These are phyloP conservation scores for Pleoardoris graminearum DNA, from an alignment of 2,329 filamentous ascomycete species.

Conservation along the genomic window DNA sequence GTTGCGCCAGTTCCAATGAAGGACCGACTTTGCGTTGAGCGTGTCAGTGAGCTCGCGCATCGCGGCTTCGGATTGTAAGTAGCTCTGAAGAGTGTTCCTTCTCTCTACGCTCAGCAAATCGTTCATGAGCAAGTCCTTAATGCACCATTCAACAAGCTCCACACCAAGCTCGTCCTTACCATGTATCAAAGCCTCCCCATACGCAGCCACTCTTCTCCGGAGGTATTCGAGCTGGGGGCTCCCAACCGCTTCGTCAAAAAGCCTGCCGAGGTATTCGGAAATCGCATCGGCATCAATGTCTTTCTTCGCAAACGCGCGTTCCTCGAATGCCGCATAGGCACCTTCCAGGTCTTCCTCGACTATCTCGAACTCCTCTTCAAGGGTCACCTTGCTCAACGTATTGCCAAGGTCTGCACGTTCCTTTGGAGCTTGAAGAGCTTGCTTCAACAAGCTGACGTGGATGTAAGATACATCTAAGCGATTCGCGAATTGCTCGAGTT, in stretches of 20 bases:
- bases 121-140: constrained; percentile 54
- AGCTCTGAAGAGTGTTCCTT: constrained; percentile 28
- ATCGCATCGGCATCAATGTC: constrained; percentile 24
- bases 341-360: constrained; percentile 60
- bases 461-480: constrained; percentile 61
- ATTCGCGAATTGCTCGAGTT: constrained; percentile 55
- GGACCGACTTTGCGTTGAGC: constrained; percentile 29
- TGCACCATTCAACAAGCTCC: constrained; percentile 50
- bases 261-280: constrained; percentile 22
- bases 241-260: constrained; percentile 16
- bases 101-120: constrained; percentile 58
- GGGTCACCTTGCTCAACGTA: constrained; percentile 25
- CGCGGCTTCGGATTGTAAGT: constrained; percentile 27
- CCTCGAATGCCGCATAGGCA: constrained; percentile 49
- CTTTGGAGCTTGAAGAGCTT: constrained; percentile 36
- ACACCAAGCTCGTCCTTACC: constrained; percentile 44
- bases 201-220: constrained; percentile 17
- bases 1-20: constrained; percentile 32
- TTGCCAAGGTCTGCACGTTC: constrained; percentile 18
- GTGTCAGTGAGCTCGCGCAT: constrained; percentile 28
- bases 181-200: constrained; percentile 19
- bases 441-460: constrained; percentile 57
- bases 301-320: constrained; percentile 19
- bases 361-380: constrained; percentile 49
- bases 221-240: constrained; percentile 12